A percentile compares a stretch with the other conserved stretches of the same genome.
These are phyloP conservation scores for Cubamyces lactineus DNA, from an alignment of 768 basidiomycete species.

Conservation along the genomic window DNA sequence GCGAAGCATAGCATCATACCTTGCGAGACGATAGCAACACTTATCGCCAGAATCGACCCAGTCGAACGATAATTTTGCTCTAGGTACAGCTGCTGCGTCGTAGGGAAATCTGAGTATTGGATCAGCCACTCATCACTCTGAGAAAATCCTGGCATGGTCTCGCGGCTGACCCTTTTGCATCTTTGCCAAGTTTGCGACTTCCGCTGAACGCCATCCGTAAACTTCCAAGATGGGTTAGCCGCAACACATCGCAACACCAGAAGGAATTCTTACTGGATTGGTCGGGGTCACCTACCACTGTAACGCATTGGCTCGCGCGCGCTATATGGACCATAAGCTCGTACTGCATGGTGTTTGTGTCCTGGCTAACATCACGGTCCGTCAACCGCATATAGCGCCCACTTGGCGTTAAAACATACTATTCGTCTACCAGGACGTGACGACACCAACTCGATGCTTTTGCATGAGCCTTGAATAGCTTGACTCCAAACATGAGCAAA, in stretches of 20 bases:
- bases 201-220: constrained; percentile 87
- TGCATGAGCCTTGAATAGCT: constrained; percentile 56
- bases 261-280: constrained; percentile 64
- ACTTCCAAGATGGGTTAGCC: constrained; percentile 42
- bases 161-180: constrained; percentile 63
- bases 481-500: constrained; percentile 71
- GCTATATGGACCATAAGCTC: constrained; percentile 75
- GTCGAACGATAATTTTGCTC: constrained; percentile 91
- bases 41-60: constrained; percentile 68
- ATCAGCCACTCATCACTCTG: not conserved
- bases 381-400: not conserved
- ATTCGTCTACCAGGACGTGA: constrained; percentile 82
- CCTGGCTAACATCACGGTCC: constrained; percentile 51
- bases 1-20: constrained; percentile 45
- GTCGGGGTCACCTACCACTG: constrained; percentile 89
- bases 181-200: constrained; percentile 70
- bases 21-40: constrained; percentile 81
- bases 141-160: not conserved
- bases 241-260: not conserved
- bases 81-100: constrained; percentile 68
- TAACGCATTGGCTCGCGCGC: constrained; percentile 54
- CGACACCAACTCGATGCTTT: constrained; percentile 59
- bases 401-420: constrained; percentile 48
- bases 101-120: constrained; percentile 58
- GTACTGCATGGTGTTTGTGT: constrained; percentile 84